Conservation (phyloP, 495 filamentous ascomycete species). For the Aspergillus campestris region DNA sequence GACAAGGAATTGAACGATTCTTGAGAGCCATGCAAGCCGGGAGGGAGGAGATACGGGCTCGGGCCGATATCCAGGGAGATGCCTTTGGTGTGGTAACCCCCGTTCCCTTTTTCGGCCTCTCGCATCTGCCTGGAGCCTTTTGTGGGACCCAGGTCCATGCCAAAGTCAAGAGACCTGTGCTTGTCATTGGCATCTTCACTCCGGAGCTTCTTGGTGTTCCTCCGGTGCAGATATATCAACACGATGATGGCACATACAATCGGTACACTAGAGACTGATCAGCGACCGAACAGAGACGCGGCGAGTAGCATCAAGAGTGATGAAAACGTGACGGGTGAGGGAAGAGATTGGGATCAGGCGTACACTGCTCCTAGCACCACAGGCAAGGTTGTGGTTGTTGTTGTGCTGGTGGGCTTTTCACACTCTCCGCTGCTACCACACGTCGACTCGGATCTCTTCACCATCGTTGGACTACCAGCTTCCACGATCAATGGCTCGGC, state of each 20-base stretch:
- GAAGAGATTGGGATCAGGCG: constrained; percentile 27
- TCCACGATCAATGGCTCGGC: constrained; percentile 18
- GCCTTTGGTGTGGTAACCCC: constrained; percentile 48
- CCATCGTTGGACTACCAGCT: constrained; percentile 16
- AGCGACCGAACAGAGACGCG: constrained; percentile 2
- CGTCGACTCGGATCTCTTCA: constrained; percentile 12
- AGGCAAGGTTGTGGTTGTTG: constrained; percentile 56
- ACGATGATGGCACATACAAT: constrained; percentile 57
- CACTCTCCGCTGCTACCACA: constrained; percentile 8
- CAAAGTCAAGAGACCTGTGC: constrained; percentile 91
- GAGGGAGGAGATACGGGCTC: constrained; percentile 80
- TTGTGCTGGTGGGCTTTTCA: constrained; percentile 41
- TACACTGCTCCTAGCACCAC: constrained; percentile 79
- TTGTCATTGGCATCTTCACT: constrained; percentile 79
- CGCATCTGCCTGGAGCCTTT: constrained; percentile 32
- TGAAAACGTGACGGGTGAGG: no score
- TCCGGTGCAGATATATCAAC: constrained; percentile 68
- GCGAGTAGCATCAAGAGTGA: no score
- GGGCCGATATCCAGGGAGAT: constrained; percentile 68
- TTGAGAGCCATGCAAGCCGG: constrained; percentile 63
- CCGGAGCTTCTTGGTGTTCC: constrained; percentile 62
- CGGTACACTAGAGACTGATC: constrained; percentile 56
- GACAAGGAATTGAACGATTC: constrained; percentile 82
- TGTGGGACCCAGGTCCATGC: constrained; percentile 49
- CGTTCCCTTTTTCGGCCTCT: constrained; percentile 40